Evolutionary conservation across 257 asterid species (phyloP).

Genomic region (Solanum pinnatisectum): DNA sequence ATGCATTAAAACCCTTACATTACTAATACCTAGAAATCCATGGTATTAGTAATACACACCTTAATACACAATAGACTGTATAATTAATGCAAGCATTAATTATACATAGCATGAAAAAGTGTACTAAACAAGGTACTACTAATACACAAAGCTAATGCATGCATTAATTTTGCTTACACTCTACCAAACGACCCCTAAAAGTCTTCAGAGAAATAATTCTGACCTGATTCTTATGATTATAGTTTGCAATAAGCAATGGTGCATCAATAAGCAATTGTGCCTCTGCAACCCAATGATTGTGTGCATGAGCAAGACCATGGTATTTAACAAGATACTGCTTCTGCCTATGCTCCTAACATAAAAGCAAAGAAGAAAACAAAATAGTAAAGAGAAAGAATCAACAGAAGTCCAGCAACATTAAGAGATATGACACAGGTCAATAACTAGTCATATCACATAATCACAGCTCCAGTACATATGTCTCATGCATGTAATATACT

Average conservation of each 20-base stretch:
- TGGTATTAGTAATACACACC: background rate
- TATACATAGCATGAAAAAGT: background rate
- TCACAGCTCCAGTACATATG: background rate
- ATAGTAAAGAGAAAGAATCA: constrained; percentile 6
- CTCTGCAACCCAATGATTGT: constrained; percentile 69
- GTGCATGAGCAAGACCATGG: constrained; percentile 62
- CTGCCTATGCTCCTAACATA: constrained; percentile 45
- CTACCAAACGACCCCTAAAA: background rate
- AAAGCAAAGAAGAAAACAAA: constrained; percentile 5
- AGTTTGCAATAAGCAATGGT: constrained; percentile 33
- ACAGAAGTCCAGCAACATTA: background rate
- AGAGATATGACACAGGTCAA: background rate
- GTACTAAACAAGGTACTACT: background rate
- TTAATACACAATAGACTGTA: background rate
- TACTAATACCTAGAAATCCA: background rate
- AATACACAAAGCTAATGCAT: background rate
- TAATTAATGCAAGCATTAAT: background rate
- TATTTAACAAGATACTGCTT: constrained; percentile 69
- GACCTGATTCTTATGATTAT: constrained; percentile 39
- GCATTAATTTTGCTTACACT: background rate
- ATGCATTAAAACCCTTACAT: background rate
- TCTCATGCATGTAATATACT: background rate
- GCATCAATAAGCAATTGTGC: constrained; percentile 34
- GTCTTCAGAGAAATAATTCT: background rate
- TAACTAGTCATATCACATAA: background rate